Conservation (phyloP, 2,329 filamentous ascomycete species). For the Arthroderma sp. region DNA sequence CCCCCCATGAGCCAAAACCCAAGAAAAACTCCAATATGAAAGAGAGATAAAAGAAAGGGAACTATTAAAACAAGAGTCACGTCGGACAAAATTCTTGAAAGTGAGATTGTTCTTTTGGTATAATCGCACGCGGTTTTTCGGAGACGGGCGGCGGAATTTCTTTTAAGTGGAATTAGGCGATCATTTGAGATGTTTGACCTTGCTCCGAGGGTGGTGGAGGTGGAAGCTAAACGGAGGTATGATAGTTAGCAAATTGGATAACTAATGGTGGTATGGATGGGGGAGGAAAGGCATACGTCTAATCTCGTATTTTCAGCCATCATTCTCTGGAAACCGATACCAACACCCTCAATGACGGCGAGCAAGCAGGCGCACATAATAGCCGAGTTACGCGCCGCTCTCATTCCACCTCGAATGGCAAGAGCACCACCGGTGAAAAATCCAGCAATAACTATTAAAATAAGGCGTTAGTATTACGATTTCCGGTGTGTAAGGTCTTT, state of each 20-base stretch:
- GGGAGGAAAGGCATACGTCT: constrained; percentile 41
- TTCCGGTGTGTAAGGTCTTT: neutral
- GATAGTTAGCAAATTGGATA: neutral
- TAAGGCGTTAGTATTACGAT: neutral
- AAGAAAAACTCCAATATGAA: too few species aligned
- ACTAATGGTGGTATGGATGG: neutral
- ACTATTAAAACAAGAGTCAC: too few species aligned
- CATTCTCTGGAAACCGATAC: constrained; percentile 90
- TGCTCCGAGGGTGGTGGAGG: constrained; percentile 1
- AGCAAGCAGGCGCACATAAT: constrained; percentile 92
- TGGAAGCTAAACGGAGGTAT: neutral
- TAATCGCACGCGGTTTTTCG: too few species aligned
- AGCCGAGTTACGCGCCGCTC: constrained; percentile 84
- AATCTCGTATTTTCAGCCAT: constrained; percentile 79
- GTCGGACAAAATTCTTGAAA: neutral
- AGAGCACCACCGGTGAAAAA: constrained; percentile 93
- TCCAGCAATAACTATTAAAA: constrained; percentile 61
- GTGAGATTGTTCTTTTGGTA: neutral
- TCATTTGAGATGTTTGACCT: neutral
- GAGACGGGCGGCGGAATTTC: too few species aligned
- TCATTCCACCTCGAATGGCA: constrained; percentile 80
- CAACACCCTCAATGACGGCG: constrained; percentile 92
- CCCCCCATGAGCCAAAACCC: too few species aligned
- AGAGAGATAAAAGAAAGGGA: too few species aligned
- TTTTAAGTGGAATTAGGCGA: neutral